phyloP scores from a whole-genome alignment of 768 basidiomycete species.

The Agaricus sinodeliciosus region DNA sequence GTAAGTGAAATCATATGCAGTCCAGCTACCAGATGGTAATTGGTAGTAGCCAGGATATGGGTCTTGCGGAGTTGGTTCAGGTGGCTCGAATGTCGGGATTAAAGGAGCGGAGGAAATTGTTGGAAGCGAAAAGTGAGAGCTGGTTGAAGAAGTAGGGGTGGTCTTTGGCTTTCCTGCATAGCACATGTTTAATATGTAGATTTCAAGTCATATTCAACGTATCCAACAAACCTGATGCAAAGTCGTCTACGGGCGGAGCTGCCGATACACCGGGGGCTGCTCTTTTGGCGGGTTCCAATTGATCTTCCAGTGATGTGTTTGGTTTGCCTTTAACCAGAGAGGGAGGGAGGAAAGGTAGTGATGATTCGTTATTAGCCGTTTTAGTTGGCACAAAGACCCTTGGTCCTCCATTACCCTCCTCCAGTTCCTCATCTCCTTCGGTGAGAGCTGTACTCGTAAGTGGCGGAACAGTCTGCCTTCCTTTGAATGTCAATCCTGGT shows the following conservation, averaged over 20 bases:
- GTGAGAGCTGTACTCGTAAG: slow-evolving; percentile 6
- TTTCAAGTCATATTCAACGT: neutral
- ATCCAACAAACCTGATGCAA: slow-evolving; percentile 48
- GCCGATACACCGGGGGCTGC: slow-evolving; percentile 12
- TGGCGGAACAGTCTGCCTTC: slow-evolving; percentile 13
- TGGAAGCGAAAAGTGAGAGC: slow-evolving; percentile 19
- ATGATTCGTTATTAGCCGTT: slow-evolving; percentile 12
- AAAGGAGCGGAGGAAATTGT: slow-evolving; percentile 61
- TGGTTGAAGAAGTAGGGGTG: slow-evolving; percentile 18
- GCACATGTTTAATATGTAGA: neutral
- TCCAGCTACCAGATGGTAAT: slow-evolving; percentile 76
- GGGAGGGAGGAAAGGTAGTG: slow-evolving; percentile 48
- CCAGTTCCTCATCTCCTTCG: neutral
- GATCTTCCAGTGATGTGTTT: slow-evolving; percentile 50
- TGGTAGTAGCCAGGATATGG: slow-evolving; percentile 86
- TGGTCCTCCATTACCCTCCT: slow-evolving; percentile 10
- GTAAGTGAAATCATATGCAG: slow-evolving; percentile 62
- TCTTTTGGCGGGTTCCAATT: neutral
- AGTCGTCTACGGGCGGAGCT: slow-evolving; percentile 52
- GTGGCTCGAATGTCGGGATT: slow-evolving; percentile 61
- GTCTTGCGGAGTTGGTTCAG: slow-evolving; percentile 68
- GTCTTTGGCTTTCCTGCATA: slow-evolving; percentile 4
- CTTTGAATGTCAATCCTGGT: slow-evolving; percentile 55
- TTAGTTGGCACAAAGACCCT: slow-evolving; percentile 18
- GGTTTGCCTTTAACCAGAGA: slow-evolving; percentile 53